Evolutionary conservation across 164 flowering plant genomes (phyloP), one percentile per base, ranked within the genome.

Genomic region (Hamamelis virginiana): DNA sequence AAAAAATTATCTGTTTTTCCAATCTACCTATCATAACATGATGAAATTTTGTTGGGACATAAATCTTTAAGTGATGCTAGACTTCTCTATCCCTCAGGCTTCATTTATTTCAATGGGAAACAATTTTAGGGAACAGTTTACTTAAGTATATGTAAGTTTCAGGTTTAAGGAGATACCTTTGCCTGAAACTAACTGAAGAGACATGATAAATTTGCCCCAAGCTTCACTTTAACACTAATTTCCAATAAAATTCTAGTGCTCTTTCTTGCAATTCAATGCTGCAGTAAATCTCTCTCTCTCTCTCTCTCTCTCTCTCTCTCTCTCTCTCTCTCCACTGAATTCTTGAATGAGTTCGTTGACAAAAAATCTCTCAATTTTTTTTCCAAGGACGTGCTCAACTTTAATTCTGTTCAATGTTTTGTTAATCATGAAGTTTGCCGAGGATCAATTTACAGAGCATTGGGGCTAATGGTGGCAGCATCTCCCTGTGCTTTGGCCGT

Each of bases 401-500:
- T 69, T 25, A 10, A 38, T n/a, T 14, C 60, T 46, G 23, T 60
- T 23, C 38, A 25, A 63, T 51, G 9, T 45, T 28, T 65, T 65
- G 10, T 65, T 72, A 47, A 55, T 70, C n/a, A 43, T 87, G 77
- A 72, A 95, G 99, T 53, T 77, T 92, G 91, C 88, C 85, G 99
- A 87, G 99, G 99, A 76, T 95, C 99, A 63, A 68, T 95, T 64
- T 95, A 95, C 75, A 82, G 99, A 77, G 99, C 96, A 53, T 74
- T 95, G 76, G 99, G 99, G 64, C 97, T 95, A 56, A 91, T 95
- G 99, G 97, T 95, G 69, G 99, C 99, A 59, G 98, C 99, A 73
- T 95, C 99, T 67, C 99, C 99, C 12, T 95, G 99, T 81, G 99
- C 99, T 16, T 77, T 95, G 83, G 99, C 99, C 76, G 99, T 90